These are phyloP conservation scores for Tothia fuscella DNA, from an alignment of 2,329 filamentous ascomycete species.

Conservation along the genomic window DNA sequence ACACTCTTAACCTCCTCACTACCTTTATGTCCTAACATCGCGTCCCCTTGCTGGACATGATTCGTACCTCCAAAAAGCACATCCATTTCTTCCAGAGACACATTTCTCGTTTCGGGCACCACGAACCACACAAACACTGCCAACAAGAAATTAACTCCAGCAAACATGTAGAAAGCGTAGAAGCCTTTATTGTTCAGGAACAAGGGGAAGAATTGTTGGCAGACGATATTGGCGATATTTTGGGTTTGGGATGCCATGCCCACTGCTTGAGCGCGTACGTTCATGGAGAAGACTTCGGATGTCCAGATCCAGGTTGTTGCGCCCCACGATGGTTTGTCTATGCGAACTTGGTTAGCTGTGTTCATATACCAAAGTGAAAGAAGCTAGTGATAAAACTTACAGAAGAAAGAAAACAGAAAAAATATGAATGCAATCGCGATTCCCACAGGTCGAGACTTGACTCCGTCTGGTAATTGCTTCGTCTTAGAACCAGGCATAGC, in stretches of 20 bases:
- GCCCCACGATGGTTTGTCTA: constrained; percentile 57
- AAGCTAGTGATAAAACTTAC: constrained; percentile 21
- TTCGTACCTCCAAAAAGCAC: constrained; percentile 44
- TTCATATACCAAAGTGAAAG: constrained; percentile 9
- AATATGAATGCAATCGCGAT: constrained; percentile 58
- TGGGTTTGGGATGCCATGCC: constrained; percentile 49
- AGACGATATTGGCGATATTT: constrained; percentile 54
- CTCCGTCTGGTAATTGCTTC: constrained; percentile 25
- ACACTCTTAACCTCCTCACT: background rate
- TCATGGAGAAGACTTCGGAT: constrained; percentile 57
- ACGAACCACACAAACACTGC: constrained; percentile 31
- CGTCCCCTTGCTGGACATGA: constrained; percentile 42
- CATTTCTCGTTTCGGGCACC: constrained; percentile 31
- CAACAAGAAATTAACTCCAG: constrained; percentile 32
- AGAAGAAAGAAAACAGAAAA: constrained; percentile 54
- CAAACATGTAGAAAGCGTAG: constrained; percentile 45
- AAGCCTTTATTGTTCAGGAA: constrained; percentile 49
- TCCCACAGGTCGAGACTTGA: constrained; percentile 48
- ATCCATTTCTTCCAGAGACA: constrained; percentile 45
- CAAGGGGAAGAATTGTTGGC: constrained; percentile 59
- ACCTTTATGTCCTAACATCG: constrained; percentile 22
- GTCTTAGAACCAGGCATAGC: constrained; percentile 15
- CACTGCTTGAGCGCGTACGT: constrained; percentile 58
- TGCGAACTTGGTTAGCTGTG: constrained; percentile 17
- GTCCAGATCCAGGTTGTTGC: constrained; percentile 63